phyloP scores from a whole-genome alignment of 352 stramenopile genomes.

The Blastocystis sp. region DNA sequence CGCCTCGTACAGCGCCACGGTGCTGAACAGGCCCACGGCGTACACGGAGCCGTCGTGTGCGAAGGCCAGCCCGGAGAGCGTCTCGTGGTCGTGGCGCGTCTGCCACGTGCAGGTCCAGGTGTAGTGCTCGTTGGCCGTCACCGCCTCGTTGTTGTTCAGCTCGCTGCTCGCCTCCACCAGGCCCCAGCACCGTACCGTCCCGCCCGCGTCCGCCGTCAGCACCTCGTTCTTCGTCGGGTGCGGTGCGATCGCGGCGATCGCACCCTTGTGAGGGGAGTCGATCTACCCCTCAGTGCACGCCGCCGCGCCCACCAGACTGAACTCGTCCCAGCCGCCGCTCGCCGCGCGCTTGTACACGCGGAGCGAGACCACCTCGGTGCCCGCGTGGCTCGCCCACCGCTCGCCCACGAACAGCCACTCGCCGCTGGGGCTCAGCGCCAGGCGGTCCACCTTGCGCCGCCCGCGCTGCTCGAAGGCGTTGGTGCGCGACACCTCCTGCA shows the following conservation, averaged over 20 bases:
- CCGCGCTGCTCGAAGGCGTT: not conserved
- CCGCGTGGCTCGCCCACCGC: slow-evolving; percentile 3
- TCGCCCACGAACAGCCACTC: slow-evolving; percentile 15
- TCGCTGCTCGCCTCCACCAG: slow-evolving; percentile 10
- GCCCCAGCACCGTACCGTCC: slow-evolving; percentile 12
- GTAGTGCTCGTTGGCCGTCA: not conserved
- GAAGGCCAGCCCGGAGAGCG: not conserved
- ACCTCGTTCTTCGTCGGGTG: slow-evolving; percentile 34
- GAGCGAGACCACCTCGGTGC: not conserved
- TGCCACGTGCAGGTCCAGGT: slow-evolving; percentile 18
- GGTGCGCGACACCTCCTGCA: not conserved
- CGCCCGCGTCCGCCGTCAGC: not conserved
- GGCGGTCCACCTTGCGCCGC: not conserved
- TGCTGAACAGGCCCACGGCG: not conserved
- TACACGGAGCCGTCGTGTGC: too few species aligned
- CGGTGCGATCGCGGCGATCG: not conserved
- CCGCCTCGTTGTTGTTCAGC: slow-evolving; percentile 45
- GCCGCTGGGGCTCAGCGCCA: not conserved
- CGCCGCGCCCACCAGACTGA: not conserved
- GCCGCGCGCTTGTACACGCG: not conserved
- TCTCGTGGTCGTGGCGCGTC: not conserved
- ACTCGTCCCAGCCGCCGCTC: not conserved
- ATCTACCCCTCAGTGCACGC: not conserved
- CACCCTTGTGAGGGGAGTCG: slow-evolving; percentile 1
- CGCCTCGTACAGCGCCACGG: slow-evolving; percentile 7